Base-by-base conservation (phyloP, 2,329 filamentous ascomycete species). In the Daldinia sp. region DNA sequence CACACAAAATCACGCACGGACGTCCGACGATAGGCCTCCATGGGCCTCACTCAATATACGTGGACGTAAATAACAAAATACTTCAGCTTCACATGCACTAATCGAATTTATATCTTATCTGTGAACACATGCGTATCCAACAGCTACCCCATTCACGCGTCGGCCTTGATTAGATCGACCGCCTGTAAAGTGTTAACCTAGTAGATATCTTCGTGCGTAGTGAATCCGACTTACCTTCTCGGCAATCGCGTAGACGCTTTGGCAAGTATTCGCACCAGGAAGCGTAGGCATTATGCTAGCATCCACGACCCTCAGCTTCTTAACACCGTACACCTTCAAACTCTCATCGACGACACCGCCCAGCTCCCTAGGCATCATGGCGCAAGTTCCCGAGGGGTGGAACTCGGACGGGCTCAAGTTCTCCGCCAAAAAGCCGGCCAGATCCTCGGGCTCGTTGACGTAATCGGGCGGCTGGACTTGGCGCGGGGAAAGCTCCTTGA, bases 191-290 rank as follows among this genome's bases (percentile, higher is more conserved):
- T 6, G 47, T 68, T 37, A n/a, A n/a, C n/a, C n/a, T n/a, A 68
- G 56, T 41, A 34, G 3, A 13, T n/a, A 32, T 48, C 17, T 48
- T 21, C 25, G 15, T 19, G 13, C 11, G 6, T 1, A n/a, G 21
- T 17, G 8, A 29, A 6, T 1, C 10, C n/a, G 7, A 59, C 68
- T 65, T 34, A 72, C 72, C 70, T 81, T 84, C 72, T 85, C 83
- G n/a, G 75, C 82, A 61, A 83, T 73, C 75, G 81, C 82, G 67
- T 85, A 85, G 1, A 83, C 81, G 3, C 77, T 78, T 68, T 81
- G 81, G 62, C 83, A 81, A 21, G 82, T 82, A 6, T 82, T 77
- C 10, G 66, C 79, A 77, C 71, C 81, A 73, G 48, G 79, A 73
- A 74, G 78, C 76, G 81, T 76, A 1, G 81, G 80, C 58, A 83